phyloP scores from a whole-genome alignment of 345 rosid genomes.

The Eucalyptus urophylla region DNA sequence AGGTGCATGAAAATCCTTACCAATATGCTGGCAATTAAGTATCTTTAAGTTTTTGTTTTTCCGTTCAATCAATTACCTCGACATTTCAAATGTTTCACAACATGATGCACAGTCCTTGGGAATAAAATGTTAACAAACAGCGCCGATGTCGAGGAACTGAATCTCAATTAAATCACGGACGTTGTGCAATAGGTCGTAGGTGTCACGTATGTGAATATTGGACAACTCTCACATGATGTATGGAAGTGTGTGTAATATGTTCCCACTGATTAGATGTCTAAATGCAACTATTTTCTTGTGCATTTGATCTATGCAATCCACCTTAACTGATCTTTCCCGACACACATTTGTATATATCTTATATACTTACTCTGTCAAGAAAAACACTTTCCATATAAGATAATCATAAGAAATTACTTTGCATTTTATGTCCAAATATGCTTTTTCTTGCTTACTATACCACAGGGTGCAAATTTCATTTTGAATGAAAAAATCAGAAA shows the following conservation, averaged over 20 bases:
- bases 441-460: background rate
- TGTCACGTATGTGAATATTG: background rate
- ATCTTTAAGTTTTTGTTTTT: background rate
- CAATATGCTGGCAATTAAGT: too few relatives aligned
- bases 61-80: too few relatives aligned
- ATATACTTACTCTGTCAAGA: background rate
- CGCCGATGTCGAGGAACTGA: background rate
- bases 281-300: background rate
- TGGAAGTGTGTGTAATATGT: background rate
- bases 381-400: background rate
- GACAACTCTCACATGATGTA: background rate
- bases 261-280: background rate
- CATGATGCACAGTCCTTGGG: background rate
- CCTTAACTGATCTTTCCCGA: background rate
- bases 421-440: background rate
- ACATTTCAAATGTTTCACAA: background rate
- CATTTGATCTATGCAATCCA: background rate
- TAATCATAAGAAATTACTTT: background rate
- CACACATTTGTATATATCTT: background rate
- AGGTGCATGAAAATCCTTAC: too few relatives aligned
- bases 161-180: background rate
- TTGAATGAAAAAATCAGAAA: background rate
- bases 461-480: background rate
- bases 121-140: background rate
- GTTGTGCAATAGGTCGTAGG: rapidly evolving